Conservation (phyloP, 225 moss, liverwort and hornwort species). For the Marchantia polymorpha region DNA sequence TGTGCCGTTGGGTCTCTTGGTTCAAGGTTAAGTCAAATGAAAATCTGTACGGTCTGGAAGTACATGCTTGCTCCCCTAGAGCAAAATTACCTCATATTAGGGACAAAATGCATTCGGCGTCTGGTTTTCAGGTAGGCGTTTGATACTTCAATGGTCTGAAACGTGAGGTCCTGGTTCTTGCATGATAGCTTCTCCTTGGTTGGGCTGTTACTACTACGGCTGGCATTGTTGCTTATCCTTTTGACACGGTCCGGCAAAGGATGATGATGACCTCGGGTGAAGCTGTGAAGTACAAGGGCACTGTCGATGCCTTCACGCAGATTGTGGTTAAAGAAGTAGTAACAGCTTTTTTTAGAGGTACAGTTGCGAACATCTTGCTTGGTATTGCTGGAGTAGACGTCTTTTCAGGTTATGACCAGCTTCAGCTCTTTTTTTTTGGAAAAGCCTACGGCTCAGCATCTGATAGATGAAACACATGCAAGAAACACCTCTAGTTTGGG, state of each 20-base stretch:
- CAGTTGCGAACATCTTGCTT: constrained; percentile 40
- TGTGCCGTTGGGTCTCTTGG: too few relatives aligned
- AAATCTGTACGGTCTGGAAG: too few relatives aligned
- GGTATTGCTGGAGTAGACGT: constrained; percentile 44
- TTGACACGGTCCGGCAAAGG: constrained; percentile 38
- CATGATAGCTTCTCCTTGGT: constrained; percentile 39
- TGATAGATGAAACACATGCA: constrained; percentile 11
- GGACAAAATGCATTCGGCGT: too few relatives aligned
- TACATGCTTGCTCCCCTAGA: too few relatives aligned
- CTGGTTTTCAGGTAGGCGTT: too few relatives aligned
- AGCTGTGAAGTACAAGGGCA: constrained; percentile 30
- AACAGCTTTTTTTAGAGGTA: constrained; percentile 37
- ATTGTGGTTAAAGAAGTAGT: constrained; percentile 37
- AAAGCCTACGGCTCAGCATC: constrained; percentile 35
- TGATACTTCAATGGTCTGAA: not conserved
- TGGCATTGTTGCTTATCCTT: constrained; percentile 36
- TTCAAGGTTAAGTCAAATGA: too few relatives aligned
- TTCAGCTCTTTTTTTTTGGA: constrained; percentile 37
- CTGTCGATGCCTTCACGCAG: constrained; percentile 35
- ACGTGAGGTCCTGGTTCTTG: not conserved
- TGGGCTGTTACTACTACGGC: constrained; percentile 40
- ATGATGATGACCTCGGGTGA: constrained; percentile 49
- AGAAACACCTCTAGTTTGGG: not conserved
- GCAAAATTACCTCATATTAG: too few relatives aligned
- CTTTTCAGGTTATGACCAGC: constrained; percentile 39